A percentile compares a stretch with the other conserved stretches of the same genome.
Conservation (phyloP, 495 filamentous ascomycete species). For the Tetracladium setigerum region DNA sequence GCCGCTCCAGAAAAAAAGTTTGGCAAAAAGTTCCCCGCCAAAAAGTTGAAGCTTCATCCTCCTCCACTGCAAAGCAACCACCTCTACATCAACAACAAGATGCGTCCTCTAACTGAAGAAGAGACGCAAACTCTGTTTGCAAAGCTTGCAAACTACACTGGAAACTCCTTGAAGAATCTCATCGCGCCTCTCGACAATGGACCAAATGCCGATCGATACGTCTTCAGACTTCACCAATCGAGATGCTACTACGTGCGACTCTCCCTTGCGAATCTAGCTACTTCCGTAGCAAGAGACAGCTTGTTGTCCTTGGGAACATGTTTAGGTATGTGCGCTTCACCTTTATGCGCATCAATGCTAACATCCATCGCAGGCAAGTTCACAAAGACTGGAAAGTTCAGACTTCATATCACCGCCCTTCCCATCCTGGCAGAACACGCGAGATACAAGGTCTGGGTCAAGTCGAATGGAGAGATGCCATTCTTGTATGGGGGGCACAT, state of each 20-base stretch:
- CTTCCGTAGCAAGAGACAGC: constrained; percentile 66
- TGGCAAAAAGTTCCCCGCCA: constrained; percentile 22
- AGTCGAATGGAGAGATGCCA: constrained; percentile 90
- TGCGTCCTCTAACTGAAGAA: constrained; percentile 68
- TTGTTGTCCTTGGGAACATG: constrained; percentile 83
- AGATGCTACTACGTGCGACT: constrained; percentile 87
- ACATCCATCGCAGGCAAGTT: constrained; percentile 51
- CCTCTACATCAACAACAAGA: constrained; percentile 25
- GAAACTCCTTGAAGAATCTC: constrained; percentile 67
- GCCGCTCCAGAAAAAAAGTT: constrained; percentile 20
- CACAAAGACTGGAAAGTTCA: constrained; percentile 88
- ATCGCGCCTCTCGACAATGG: constrained; percentile 64
- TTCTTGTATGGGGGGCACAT: constrained; percentile 88
- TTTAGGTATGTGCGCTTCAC: constrained; percentile 38
- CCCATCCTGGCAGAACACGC: constrained; percentile 83
- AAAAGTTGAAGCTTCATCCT: constrained; percentile 5
- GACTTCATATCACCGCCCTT: constrained; percentile 75
- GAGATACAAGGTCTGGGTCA: constrained; percentile 91
- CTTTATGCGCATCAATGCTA: background rate
- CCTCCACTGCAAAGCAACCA: background rate
- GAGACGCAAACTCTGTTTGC: constrained; percentile 69
- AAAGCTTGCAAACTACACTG: constrained; percentile 81
- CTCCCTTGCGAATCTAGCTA: constrained; percentile 84
- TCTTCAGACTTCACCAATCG: constrained; percentile 73
- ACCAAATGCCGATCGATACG: constrained; percentile 58